Evolutionary conservation across 2,329 filamentous ascomycete genomes (phyloP), one percentile per base, ranked within the genome.

Genomic region (Penicillium sp.): DNA sequence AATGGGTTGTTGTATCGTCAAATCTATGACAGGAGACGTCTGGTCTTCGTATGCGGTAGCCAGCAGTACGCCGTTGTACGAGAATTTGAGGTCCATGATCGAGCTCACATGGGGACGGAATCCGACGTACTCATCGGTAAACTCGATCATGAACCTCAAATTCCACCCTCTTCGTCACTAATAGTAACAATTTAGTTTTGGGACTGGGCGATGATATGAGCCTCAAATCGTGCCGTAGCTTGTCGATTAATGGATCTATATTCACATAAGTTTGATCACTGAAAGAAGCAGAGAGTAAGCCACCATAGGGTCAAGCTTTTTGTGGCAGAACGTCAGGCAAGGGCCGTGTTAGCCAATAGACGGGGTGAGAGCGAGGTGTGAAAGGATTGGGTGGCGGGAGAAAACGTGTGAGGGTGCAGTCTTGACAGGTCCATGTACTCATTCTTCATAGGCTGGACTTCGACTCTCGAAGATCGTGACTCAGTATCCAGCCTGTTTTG

Each of bases 21-120:
- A 84, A 57, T 88, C 85, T 50, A 96, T 82, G 31, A 90, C 80
- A 46, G 85, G 79, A n/a, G 82, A 81, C 10, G 83, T 88, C 71
- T 90, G 87, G 65, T 90, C 88, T 21, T 88, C 88, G n/a, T 86
- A 88, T 31, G 84, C 87, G 18, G 87, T 89, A 43, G 87, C 88
- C 39, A 90, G 72, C 21, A 84, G 72, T 56, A 76, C 75, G 68
- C 90, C 88, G 67, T 90, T 86, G 0, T 83, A 80, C 5, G 85
- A 87, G 69, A 90, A 88, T 9, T 83, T 80, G 48, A 90, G 72
- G 59, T 90, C 87, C 79, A 90, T 88, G 50, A 90, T 82, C 6
- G 88, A 87, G 65, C 90, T 90, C 49, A 77, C 79, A 64, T 90
- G 88, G 6, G 86, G 81, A 38, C 79, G 81, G 69, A 88, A 87